A percentile compares a stretch with the other conserved stretches of the same genome.
Evolutionary conservation across 2,329 filamentous ascomycete genomes (phyloP).

Genomic region (Colletotrichum spaethianum): DNA sequence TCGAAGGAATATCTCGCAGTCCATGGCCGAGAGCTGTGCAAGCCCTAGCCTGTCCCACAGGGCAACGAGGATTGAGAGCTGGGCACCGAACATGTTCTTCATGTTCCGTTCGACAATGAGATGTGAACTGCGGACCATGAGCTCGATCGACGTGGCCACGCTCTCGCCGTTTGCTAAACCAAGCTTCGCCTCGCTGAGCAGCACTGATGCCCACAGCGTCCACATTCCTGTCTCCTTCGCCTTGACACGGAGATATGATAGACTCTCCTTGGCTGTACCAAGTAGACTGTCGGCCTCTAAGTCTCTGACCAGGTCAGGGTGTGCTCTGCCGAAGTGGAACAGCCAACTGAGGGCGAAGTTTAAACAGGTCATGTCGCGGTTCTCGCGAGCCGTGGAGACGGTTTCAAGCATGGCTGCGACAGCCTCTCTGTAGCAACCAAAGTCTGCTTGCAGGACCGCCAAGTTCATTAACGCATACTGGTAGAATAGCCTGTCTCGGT

Average conservation of each 20-base stretch:
- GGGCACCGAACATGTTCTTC: slow-evolving; percentile 79
- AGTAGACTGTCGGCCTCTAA: slow-evolving; percentile 81
- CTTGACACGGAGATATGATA: slow-evolving; percentile 87
- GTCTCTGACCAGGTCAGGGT: slow-evolving; percentile 80
- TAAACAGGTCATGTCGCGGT: slow-evolving; percentile 90
- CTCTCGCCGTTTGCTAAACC: slow-evolving; percentile 80
- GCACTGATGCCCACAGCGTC: slow-evolving; percentile 84
- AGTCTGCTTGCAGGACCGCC: slow-evolving; percentile 93
- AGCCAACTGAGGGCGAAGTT: slow-evolving; percentile 98
- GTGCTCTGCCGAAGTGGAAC: slow-evolving; percentile 91
- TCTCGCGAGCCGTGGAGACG: slow-evolving; percentile 93
- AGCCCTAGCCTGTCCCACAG: slow-evolving; percentile 83
- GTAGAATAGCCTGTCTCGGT: slow-evolving; percentile 86
- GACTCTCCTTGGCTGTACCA: slow-evolving; percentile 83
- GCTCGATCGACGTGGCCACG: slow-evolving; percentile 76
- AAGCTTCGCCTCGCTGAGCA: slow-evolving; percentile 89
- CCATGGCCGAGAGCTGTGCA: slow-evolving; percentile 67
- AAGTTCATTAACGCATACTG: slow-evolving; percentile 96
- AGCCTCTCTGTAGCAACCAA: slow-evolving; percentile 91
- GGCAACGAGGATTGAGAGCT: slow-evolving; percentile 80
- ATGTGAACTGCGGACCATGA: slow-evolving; percentile 86
- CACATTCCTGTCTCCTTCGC: slow-evolving; percentile 90
- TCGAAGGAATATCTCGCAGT: slow-evolving; percentile 81
- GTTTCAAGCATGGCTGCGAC: slow-evolving; percentile 96
- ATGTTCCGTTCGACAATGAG: slow-evolving; percentile 84